Evolutionary conservation across 2,329 filamentous ascomycete species (phyloP).

Genomic region (Colletotrichum plurivorum): DNA sequence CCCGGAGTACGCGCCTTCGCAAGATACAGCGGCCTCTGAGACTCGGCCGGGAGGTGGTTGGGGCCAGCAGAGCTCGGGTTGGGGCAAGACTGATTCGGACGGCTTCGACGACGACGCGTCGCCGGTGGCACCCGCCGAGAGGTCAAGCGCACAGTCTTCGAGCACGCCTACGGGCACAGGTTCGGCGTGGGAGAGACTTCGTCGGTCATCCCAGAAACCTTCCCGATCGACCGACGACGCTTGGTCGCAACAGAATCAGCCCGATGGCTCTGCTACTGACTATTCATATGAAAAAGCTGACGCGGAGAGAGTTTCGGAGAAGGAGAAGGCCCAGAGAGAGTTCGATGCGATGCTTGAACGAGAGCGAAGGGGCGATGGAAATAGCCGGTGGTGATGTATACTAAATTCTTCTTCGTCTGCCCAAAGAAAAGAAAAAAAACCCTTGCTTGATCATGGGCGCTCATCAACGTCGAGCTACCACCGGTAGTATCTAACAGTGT

Average conservation of each 20-base stretch:
- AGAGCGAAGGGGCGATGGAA: conserved; percentile 50
- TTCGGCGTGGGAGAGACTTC: conserved; percentile 62
- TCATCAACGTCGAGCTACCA: too few species aligned
- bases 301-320: conserved; percentile 54
- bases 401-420: not conserved
- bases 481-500: too few species aligned
- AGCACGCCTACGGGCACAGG: conserved; percentile 40
- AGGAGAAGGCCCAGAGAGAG: conserved; percentile 63
- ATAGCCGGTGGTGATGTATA: conserved; percentile 27
- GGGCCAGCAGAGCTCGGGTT: conserved; percentile 20
- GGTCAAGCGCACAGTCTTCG: conserved; percentile 11
- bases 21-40: conserved; percentile 15
- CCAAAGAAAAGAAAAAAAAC: too few species aligned
- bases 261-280: conserved; percentile 47
- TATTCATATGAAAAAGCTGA: conserved; percentile 55
- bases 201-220: conserved; percentile 50
- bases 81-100: conserved; percentile 22
- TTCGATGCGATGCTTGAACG: conserved; percentile 65
- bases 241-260: conserved; percentile 28
- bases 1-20: conserved; percentile 3
- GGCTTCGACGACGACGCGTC: conserved; percentile 56
- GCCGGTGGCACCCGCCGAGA: conserved; percentile 53
- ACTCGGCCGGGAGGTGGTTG: conserved; percentile 15
- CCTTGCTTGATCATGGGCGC: too few species aligned
- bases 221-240: conserved; percentile 2